Conservation (phyloP, 495 filamentous ascomycete species). For the Penicillium canariense region DNA sequence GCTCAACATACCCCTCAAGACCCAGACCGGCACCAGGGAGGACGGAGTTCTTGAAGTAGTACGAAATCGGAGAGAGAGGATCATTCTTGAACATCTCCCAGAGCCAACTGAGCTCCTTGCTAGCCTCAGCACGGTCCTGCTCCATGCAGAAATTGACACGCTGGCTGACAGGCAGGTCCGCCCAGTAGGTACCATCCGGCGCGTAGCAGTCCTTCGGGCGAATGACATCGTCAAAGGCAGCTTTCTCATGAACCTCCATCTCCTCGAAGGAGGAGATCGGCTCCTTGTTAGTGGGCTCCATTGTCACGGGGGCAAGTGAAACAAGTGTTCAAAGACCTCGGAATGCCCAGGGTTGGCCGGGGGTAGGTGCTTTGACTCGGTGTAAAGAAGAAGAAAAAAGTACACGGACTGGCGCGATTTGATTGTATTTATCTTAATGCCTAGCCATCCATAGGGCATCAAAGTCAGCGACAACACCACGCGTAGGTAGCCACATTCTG, state of each 20-base stretch:
- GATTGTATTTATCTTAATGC: conserved; percentile 3
- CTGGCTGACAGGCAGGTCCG: conserved; percentile 65
- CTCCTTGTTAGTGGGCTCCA: conserved; percentile 24
- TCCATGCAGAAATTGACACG: conserved; percentile 65
- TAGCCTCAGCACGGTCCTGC: conserved; percentile 62
- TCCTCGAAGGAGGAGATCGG: conserved; percentile 45
- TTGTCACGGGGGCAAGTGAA: conserved; percentile 3
- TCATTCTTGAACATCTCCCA: conserved; percentile 75
- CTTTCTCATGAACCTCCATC: conserved; percentile 61
- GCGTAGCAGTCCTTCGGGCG: conserved; percentile 80
- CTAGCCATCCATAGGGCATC: not conserved
- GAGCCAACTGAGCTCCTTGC: conserved; percentile 57
- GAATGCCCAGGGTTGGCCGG: not conserved
- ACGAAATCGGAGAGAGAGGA: conserved; percentile 71
- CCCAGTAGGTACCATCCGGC: conserved; percentile 78
- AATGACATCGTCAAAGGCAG: conserved; percentile 69
- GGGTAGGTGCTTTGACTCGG: not conserved
- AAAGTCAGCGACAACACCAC: not conserved
- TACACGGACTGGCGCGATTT: not conserved
- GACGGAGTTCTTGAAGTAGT: conserved; percentile 80
- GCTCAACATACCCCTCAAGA: conserved; percentile 60
- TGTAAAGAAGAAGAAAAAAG: not conserved
- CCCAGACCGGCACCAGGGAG: conserved; percentile 82
- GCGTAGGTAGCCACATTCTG: not conserved
- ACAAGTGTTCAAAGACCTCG: not conserved